A percentile compares a stretch with the other conserved stretches of the same genome.
Evolutionary conservation across 495 filamentous ascomycete species (phyloP).

Genomic region (Xylaria curta): DNA sequence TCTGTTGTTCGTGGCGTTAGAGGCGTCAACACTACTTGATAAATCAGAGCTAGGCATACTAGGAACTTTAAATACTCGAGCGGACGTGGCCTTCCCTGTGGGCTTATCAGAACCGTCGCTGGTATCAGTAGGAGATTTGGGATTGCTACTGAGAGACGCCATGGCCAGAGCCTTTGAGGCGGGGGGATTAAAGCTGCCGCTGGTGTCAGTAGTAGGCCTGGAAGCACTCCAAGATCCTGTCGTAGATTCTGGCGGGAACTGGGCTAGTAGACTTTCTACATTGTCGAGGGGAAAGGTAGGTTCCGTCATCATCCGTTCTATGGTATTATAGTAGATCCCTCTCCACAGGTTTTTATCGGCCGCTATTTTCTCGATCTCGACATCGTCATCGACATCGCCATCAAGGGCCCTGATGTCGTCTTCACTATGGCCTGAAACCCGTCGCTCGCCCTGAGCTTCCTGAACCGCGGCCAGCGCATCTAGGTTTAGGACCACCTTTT

Average conservation of each 20-base stretch:
- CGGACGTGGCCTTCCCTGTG: not conserved
- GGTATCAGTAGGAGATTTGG: not conserved
- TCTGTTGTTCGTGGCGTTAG: not conserved
- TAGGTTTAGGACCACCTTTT: slow-evolving; percentile 9
- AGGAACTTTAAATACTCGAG: not conserved
- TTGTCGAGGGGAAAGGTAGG: not conserved
- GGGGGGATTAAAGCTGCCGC: slow-evolving; percentile 11
- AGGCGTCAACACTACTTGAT: not conserved
- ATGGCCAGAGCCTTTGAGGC: not conserved
- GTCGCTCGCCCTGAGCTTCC: not conserved
- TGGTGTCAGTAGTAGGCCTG: not conserved
- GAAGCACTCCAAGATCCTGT: no score
- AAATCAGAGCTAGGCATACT: not conserved
- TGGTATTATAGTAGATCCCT: not conserved
- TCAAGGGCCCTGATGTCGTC: not conserved
- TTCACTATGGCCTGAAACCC: not conserved
- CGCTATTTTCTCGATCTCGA: not conserved
- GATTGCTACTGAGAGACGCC: not conserved
- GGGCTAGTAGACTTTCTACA: not conserved
- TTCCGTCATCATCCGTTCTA: not conserved
- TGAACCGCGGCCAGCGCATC: slow-evolving; percentile 9
- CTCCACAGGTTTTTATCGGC: not conserved
- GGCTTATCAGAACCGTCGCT: not conserved
- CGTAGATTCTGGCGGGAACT: not conserved
- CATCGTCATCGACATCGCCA: not conserved